phyloP scores from a whole-genome alignment of 2,329 filamentous ascomycete species.

The Clonostachys sp. region DNA sequence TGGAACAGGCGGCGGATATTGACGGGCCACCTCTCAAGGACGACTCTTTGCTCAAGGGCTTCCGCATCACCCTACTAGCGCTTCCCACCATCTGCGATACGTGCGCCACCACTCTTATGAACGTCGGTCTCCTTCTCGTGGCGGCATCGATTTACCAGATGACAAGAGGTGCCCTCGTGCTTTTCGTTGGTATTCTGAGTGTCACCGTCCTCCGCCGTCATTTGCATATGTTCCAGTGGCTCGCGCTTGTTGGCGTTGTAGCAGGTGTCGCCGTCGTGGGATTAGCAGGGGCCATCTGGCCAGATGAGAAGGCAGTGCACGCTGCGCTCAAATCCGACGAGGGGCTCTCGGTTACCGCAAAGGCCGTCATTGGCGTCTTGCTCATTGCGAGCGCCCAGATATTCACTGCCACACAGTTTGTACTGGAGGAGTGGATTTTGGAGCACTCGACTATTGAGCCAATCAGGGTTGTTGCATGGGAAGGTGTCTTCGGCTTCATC shows the following conservation, averaged over 20 bases:
- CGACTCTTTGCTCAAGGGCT: constrained; percentile 57
- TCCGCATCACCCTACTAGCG: constrained; percentile 69
- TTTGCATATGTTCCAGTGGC: constrained; percentile 87
- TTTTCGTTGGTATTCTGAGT: constrained; percentile 95
- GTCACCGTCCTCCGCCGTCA: constrained; percentile 81
- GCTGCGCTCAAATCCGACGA: constrained; percentile 32
- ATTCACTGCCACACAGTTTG: constrained; percentile 95
- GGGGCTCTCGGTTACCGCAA: constrained; percentile 23
- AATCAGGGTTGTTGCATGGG: constrained; percentile 91
- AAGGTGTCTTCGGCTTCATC: constrained; percentile 84
- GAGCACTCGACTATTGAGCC: constrained; percentile 64
- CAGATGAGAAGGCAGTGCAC: constrained; percentile 51
- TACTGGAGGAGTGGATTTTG: constrained; percentile 90
- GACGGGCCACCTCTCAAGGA: constrained; percentile 26
- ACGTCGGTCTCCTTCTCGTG: constrained; percentile 88
- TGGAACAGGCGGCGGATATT: constrained; percentile 17
- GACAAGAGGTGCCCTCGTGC: constrained; percentile 88
- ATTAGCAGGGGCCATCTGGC: constrained; percentile 78
- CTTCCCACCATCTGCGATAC: constrained; percentile 92
- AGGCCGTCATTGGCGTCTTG: constrained; percentile 75
- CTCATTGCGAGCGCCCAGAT: constrained; percentile 93
- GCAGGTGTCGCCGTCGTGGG: constrained; percentile 85
- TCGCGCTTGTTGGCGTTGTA: constrained; percentile 81
- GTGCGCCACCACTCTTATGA: constrained; percentile 94
- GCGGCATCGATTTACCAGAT: constrained; percentile 98